Base-by-base conservation (phyloP, 2,329 filamentous ascomycete genomes). In the Graphilbum sp. region DNA sequence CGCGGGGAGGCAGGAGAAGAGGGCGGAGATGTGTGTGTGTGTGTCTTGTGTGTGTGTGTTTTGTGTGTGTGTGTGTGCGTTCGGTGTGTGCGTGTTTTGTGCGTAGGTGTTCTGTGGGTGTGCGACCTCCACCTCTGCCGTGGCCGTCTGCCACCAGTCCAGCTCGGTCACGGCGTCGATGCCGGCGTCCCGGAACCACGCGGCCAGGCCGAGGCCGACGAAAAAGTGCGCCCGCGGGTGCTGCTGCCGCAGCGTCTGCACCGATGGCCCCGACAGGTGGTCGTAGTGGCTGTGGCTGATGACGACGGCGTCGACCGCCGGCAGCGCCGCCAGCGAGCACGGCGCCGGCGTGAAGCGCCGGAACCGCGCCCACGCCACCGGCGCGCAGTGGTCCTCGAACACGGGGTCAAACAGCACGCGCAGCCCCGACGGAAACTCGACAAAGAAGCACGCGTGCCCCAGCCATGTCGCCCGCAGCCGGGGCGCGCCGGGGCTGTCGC, bases 271-370 rank as follows among this genome's bases (percentile, higher is more conserved):
- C 1, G 81, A 88, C 12, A 96, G 64, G 53, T 95, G 88, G 57
- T 95, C 88, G 55, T 95, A 95, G 59, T 95, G 88, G 49, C 78
- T 86, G 58, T 95, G 87, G 16, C 77, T 84, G 47, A 94, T 93
- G 38, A 90, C 63, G 10, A 84, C 79, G 21, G 76, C 72, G 50
- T 90, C 82, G 32, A 87, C 69, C 40, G 67, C 58, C 9, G 87
- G 87, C 4, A 95, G 69, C 46, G 93, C 84, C 36, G 71, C 66
- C 44, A 93, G 71, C 39, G 76, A 58, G 55, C 86, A 94, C 0
- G 88, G 83, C 41, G 68, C 66, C 18, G 75, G 66, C 0, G 87
- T 93, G 58, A 73, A 94, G 36, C 88, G 69, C 58, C 81, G 82
- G 2, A 87, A 80, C 0, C 75, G 75, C 40, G 81, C 51, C 46